These are phyloP conservation scores for Plasmopara halstedii DNA, from an alignment of 352 stramenopile species.

Conservation along the genomic window DNA sequence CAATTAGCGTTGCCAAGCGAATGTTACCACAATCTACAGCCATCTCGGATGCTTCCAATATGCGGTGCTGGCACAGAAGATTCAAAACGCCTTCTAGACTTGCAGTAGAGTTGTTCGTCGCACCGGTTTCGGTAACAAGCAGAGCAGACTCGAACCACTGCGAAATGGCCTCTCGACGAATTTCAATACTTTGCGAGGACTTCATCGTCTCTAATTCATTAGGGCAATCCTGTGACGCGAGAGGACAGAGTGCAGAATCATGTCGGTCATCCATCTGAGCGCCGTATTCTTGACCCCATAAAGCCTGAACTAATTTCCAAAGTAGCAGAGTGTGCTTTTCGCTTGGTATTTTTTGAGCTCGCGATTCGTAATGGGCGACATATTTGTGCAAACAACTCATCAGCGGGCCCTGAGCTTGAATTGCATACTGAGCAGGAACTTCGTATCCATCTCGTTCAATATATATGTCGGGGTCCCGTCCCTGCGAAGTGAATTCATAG, in stretches of 20 bases:
- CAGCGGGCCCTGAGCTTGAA: constrained; percentile 41
- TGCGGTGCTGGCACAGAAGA: constrained; percentile 46
- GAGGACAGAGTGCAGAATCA: constrained; percentile 27
- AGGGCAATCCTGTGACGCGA: constrained; percentile 52
- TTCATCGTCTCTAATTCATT: constrained; percentile 56
- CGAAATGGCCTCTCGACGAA: constrained; percentile 64
- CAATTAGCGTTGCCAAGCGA: constrained; percentile 55
- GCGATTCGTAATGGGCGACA: constrained; percentile 35
- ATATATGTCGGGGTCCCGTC: constrained; percentile 13
- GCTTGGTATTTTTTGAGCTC: constrained; percentile 5
- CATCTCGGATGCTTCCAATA: constrained; percentile 50
- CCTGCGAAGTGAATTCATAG: constrained; percentile 39
- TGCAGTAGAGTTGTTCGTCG: constrained; percentile 8
- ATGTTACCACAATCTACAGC: constrained; percentile 56
- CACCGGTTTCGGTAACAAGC: constrained; percentile 4
- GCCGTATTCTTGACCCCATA: constrained; percentile 73
- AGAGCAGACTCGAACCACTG: constrained; percentile 67
- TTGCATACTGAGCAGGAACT: constrained; percentile 29
- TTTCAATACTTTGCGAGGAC: constrained; percentile 57
- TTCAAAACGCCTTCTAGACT: constrained; percentile 28
- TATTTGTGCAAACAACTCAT: constrained; percentile 60
- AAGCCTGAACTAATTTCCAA: constrained; percentile 63
- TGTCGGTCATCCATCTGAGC: constrained; percentile 16
- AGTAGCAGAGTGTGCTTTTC: constrained; percentile 29
- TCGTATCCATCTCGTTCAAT: constrained; percentile 23